phyloP scores from a whole-genome alignment of 805 yeast species.

The Suhomyces prunicola region DNA sequence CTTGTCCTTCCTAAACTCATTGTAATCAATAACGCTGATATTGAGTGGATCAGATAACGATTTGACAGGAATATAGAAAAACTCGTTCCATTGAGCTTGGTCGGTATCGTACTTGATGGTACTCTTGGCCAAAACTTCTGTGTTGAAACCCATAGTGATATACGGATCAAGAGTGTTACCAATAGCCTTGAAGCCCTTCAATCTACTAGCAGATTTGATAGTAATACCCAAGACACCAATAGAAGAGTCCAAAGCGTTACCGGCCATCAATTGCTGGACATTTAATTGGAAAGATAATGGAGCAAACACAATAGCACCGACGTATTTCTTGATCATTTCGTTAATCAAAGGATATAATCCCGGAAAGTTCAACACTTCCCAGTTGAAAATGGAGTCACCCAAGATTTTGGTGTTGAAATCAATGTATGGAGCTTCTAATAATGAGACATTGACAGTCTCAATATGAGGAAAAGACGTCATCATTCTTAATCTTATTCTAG shows the following conservation, averaged over 20 bases:
- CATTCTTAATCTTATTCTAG: slow-evolving; percentile 83
- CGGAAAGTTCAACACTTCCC: slow-evolving; percentile 85
- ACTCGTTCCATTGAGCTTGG: slow-evolving; percentile 84
- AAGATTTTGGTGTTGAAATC: slow-evolving; percentile 73
- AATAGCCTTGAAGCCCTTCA: slow-evolving; percentile 65
- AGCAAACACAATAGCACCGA: slow-evolving; percentile 81
- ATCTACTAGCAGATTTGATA: slow-evolving; percentile 60
- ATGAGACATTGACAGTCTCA: slow-evolving; percentile 82
- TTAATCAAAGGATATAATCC: slow-evolving; percentile 81
- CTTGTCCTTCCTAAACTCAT: slow-evolving; percentile 77
- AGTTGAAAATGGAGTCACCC: slow-evolving; percentile 82
- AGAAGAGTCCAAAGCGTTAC: slow-evolving; percentile 74
- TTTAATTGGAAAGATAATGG: slow-evolving; percentile 94
- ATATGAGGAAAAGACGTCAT: slow-evolving; percentile 90
- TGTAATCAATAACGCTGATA: slow-evolving; percentile 70
- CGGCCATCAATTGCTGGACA: slow-evolving; percentile 84
- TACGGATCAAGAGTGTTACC: slow-evolving; percentile 91
- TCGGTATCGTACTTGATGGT: slow-evolving; percentile 63
- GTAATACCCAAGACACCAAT: slow-evolving; percentile 80
- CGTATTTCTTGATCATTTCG: slow-evolving; percentile 80
- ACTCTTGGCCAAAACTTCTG: slow-evolving; percentile 62
- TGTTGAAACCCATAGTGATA: slow-evolving; percentile 63
- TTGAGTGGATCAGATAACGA: slow-evolving; percentile 81
- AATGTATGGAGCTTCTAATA: slow-evolving; percentile 82
- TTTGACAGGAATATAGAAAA: slow-evolving; percentile 61